A percentile compares a stretch with the other conserved stretches of the same genome.
Evolutionary conservation across 345 rosid species (phyloP).

Genomic region (Linum trigynum): DNA sequence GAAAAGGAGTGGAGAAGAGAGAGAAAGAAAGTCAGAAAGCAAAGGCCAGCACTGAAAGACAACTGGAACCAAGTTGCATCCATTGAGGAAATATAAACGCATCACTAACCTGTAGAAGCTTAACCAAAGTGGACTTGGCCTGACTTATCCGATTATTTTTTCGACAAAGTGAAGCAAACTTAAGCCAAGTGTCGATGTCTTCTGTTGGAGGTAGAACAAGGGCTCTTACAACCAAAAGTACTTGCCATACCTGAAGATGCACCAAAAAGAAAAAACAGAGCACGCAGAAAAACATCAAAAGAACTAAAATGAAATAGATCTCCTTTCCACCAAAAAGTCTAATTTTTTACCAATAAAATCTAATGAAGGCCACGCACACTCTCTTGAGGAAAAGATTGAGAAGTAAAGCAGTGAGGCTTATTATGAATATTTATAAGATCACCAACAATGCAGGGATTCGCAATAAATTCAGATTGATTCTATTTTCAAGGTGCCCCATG

Average conservation of each 20-base stretch:
- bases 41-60: not conserved
- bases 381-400: not conserved
- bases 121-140: slow-evolving; percentile 87
- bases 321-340: too few relatives aligned
- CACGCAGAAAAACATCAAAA: not conserved
- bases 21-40: slow-evolving; percentile 5
- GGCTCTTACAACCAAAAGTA: slow-evolving; percentile 75
- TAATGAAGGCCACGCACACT: not conserved
- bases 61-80: not conserved
- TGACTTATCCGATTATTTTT: slow-evolving; percentile 85
- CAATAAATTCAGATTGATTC: not conserved
- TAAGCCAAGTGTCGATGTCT: slow-evolving; percentile 90
- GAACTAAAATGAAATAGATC: too few relatives aligned
- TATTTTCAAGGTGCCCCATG: not conserved
- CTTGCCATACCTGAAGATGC: slow-evolving; percentile 83
- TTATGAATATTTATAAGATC: too few relatives aligned
- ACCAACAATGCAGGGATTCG: too few relatives aligned
- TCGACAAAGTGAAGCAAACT: slow-evolving; percentile 88
- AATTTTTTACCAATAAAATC: not conserved
- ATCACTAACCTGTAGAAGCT: slow-evolving; percentile 68
- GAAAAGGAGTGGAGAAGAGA: slow-evolving; percentile 11
- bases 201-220: slow-evolving; percentile 90
- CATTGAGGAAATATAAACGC: not conserved
- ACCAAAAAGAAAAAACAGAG: slow-evolving; percentile 3
- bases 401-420: not conserved